Conservation (phyloP, 805 yeast genomes). For the Candida yuanshanica region DNA sequence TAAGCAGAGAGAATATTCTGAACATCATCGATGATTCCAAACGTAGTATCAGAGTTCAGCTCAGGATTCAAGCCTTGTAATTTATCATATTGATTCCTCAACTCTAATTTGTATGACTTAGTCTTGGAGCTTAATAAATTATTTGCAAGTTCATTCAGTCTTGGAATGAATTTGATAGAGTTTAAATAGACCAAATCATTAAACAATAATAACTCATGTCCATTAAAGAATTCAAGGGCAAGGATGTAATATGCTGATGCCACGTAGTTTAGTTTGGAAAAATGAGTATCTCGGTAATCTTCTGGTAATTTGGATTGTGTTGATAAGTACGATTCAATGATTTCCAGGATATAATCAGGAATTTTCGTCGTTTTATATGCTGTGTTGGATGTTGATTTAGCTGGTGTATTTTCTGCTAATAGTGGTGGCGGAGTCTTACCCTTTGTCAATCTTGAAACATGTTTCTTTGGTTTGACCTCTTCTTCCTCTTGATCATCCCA, state of each 20-base stretch:
- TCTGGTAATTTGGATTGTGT: conserved; percentile 7
- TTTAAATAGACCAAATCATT: conserved; percentile 17
- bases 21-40: conserved; percentile 10
- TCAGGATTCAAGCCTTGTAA: conserved; percentile 17
- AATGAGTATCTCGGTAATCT: conserved; percentile 11
- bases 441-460: conserved; percentile 17
- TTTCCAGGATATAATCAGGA: conserved; percentile 9
- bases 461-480: conserved; percentile 8
- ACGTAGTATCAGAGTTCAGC: conserved; percentile 11
- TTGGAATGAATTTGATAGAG: conserved; percentile 1
- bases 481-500: conserved; percentile 20
- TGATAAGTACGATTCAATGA: conserved; percentile 14
- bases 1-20: conserved; percentile 3
- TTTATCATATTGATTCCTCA: conserved; percentile 3
- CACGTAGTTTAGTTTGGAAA: conserved; percentile 14
- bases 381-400: background rate
- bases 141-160: conserved; percentile 41
- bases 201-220: conserved; percentile 12
- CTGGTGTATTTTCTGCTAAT: background rate
- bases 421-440: conserved; percentile 9
- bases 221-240: conserved; percentile 10
- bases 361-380: conserved; percentile 5
- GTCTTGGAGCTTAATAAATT: conserved; percentile 10
- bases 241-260: conserved; percentile 15
- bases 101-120: conserved; percentile 6